phyloP scores from a whole-genome alignment of 352 stramenopile genomes.

The Bremia lactucae region DNA sequence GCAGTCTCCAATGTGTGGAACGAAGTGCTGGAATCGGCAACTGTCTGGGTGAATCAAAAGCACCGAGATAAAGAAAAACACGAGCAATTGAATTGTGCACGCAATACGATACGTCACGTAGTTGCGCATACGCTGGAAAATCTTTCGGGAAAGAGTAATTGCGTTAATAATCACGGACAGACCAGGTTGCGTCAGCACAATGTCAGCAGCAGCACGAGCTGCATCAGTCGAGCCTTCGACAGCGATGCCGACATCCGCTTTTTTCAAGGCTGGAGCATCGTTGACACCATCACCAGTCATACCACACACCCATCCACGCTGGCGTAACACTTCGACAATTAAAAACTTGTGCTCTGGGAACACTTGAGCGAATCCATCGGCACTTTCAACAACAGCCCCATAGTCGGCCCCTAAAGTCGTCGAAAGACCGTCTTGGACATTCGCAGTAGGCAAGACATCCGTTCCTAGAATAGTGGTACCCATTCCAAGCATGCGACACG shows the following conservation, averaged over 20 bases:
- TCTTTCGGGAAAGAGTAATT: conserved; percentile 85
- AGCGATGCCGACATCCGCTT: conserved; percentile 65
- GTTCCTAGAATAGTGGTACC: conserved; percentile 80
- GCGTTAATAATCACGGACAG: conserved; percentile 87
- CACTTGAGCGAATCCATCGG: conserved; percentile 91
- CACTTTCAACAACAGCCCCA: conserved; percentile 83
- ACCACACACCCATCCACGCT: conserved; percentile 61
- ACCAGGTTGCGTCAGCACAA: conserved; percentile 89
- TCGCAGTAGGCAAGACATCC: conserved; percentile 48
- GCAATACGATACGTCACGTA: conserved; percentile 92
- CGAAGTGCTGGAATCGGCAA: conserved; percentile 65
- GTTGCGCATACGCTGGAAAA: conserved; percentile 91
- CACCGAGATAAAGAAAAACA: conserved; percentile 91
- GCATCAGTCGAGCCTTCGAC: conserved; percentile 83
- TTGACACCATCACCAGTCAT: conserved; percentile 76
- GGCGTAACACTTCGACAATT: conserved; percentile 79
- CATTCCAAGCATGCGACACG: conserved; percentile 86
- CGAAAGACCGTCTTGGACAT: conserved; percentile 55
- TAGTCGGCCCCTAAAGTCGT: conserved; percentile 39
- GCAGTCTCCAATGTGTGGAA: conserved; percentile 39
- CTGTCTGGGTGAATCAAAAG: conserved; percentile 79
- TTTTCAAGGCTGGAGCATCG: conserved; percentile 58
- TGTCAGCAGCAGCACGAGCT: conserved; percentile 85
- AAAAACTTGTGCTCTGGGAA: conserved; percentile 89
- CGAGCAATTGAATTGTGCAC: conserved; percentile 84